Evolutionary conservation across 192 early-diverging fungal species (phyloP), one percentile per base, ranked within the genome.

Genomic region (Backusella australiensis): DNA sequence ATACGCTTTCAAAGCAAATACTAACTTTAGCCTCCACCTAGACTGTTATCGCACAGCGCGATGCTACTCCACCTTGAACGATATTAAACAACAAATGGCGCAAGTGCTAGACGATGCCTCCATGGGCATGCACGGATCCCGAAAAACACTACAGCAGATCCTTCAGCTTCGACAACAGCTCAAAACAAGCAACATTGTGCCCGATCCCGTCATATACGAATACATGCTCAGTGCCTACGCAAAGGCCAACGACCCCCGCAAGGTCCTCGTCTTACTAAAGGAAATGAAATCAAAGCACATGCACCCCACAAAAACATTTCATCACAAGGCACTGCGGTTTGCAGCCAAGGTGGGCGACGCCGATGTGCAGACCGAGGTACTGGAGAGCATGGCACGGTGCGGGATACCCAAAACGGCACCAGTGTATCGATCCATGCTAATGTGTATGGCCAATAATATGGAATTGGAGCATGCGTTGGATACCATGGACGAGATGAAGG

Each of bases 381-480:
- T 83, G 3, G 7, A 70, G 1, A 36, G 32, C 7, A 80, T 78
- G 69, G 73, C 65, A 15, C 17, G 42, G 11, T 23, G 26, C 3
- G 41, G 44, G 1, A 15, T 49, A 12, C 11, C 34, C 6, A 52
- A 42, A 0, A 74, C 78, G 6, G 34, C 71, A 0, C 66, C 69
- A 14, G 77, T 77, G 0, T 88, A 86, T 53, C 72, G 84, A 71
- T 68, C 56, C 19, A 77, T 86, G 56, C 79, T 88, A 5, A 77
- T 75, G 9, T 78, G 82, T 42, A 82, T 86, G 65, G 79, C 77
- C 44, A 52, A 78, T 1, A 86, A 86, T 34, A 11, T 70, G 21
- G 87, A 86, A 44, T 52, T 86, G n/a, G 87, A 88, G 69, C 80
- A 78, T 42, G 85, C 84, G 1, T 42, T 88, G 12, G 85, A 88